Conservation (phyloP, 2,329 filamentous ascomycete species). For the Eutypa lata region DNA sequence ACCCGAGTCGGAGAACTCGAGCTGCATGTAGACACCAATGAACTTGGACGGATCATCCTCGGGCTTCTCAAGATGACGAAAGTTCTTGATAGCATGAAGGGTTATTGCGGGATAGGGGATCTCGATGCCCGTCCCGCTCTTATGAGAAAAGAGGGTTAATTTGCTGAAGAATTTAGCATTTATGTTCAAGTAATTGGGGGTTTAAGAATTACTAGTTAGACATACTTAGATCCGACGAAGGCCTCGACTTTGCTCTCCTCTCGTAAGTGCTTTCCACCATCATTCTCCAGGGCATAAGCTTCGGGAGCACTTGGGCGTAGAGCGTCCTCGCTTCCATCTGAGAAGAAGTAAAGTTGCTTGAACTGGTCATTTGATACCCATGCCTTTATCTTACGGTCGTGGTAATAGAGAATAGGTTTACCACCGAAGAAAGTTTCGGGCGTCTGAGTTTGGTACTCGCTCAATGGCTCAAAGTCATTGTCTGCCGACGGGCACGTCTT, state of each 20-base stretch:
- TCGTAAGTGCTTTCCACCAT: conserved; percentile 19
- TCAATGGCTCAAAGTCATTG: conserved; percentile 59
- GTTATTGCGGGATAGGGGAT: conserved; percentile 74
- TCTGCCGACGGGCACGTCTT: conserved; percentile 51
- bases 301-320: conserved; percentile 31
- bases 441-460: conserved; percentile 69
- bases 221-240: conserved; percentile 59
- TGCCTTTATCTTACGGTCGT: conserved; percentile 54
- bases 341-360: conserved; percentile 52
- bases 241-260: conserved; percentile 50
- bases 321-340: conserved; percentile 32
- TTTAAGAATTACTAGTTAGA: conserved; percentile 8
- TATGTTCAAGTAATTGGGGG: conserved; percentile 25
- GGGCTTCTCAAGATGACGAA: conserved; percentile 34
- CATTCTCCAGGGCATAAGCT: conserved; percentile 29
- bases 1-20: conserved; percentile 59
- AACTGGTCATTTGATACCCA: conserved; percentile 54
- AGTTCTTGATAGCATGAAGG: conserved; percentile 70
- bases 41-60: conserved; percentile 39
- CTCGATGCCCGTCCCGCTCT: conserved; percentile 56
- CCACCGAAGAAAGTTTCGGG: conserved; percentile 69
- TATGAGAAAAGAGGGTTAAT: conserved; percentile 62
- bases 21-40: conserved; percentile 61
- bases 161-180: conserved; percentile 33
- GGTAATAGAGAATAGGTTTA: conserved; percentile 68